Evolutionary conservation across 2,329 filamentous ascomycete species (phyloP), one percentile per base, ranked within the genome.

Genomic region (Bimuria novae-zelandiae): DNA sequence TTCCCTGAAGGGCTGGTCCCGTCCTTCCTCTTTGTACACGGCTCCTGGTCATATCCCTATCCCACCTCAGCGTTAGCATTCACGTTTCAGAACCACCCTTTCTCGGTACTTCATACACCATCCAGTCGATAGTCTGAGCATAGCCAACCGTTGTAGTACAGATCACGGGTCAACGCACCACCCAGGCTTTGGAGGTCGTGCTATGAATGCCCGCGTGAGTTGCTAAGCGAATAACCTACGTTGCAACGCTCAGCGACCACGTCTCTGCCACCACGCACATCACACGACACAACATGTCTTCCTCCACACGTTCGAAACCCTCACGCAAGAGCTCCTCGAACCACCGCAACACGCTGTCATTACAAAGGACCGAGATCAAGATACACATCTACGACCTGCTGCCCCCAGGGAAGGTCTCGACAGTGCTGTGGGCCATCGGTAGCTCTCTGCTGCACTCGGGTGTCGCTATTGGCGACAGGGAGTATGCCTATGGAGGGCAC

Each of bases 401-500:
- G 14, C 86, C 89, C 84, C 88, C 89, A 35, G 88, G 89, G 44
- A 85, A 85, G 62, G 73, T 94, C 33, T 87, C 89, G n/a, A 86
- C 88, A 0, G 64, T 90, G 11, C 81, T 95, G 25, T 95, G 90
- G 90, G 82, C 85, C 17, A 71, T 93, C 49, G 90, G 90, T 54
- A 83, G 87, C 40, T 89, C 87, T 4, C 84, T 95, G 29, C 82
- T 94, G 4, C 90, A 95, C 71, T 90, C 90, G 0, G 90, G 89
- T 47, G 88, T 95, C 49, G 89, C 92, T 35, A 90, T 94, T 74
- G 87, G 87, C 69, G 84, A 87, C 61, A 84, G 80, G 58, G 90
- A 95, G 77, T 95, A 94, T 70, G 90, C 90, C 19, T 95, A 90
- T 66, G 90, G 90, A 37, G 90, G 90, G 1, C 90, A 95, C 71